phyloP scores from a whole-genome alignment of 1,284 basidiomycete genomes.

The Naganishia sp. region DNA sequence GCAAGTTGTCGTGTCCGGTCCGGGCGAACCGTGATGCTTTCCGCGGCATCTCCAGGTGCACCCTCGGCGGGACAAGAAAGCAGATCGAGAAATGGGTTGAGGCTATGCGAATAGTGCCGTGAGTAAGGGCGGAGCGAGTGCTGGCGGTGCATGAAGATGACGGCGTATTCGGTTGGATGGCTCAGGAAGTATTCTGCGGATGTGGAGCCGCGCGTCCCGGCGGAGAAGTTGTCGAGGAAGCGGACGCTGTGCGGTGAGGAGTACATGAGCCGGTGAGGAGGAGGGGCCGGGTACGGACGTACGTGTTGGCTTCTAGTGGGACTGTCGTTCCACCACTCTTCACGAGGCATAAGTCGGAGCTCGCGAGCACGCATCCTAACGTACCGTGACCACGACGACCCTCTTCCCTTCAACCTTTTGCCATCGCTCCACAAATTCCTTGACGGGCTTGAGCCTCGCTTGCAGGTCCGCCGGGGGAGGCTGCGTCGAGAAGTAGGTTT shows the following conservation, averaged over 20 bases:
- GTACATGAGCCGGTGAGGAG: slow-evolving; percentile 1
- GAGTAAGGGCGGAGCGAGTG: slow-evolving; percentile 97
- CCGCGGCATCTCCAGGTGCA: slow-evolving; percentile 36
- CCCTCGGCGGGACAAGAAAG: slow-evolving; percentile 66
- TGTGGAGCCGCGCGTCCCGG: slow-evolving; percentile 93
- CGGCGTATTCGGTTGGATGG: slow-evolving; percentile 78
- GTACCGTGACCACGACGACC: slow-evolving; percentile 90
- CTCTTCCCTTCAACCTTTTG: slow-evolving; percentile 67
- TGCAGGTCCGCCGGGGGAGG: slow-evolving; percentile 69
- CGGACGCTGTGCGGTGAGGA: slow-evolving; percentile 69
- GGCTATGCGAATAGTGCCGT: slow-evolving; percentile 94
- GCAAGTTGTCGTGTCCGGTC: slow-evolving; percentile 66
- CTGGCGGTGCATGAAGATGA: slow-evolving; percentile 97
- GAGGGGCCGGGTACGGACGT: slow-evolving; percentile 54
- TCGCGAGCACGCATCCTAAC: slow-evolving; percentile 44
- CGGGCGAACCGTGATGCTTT: slow-evolving; percentile 65
- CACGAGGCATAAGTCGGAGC: slow-evolving; percentile 10
- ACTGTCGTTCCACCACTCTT: slow-evolving; percentile 96
- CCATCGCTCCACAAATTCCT: slow-evolving; percentile 67
- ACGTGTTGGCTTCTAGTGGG: slow-evolving; percentile 94
- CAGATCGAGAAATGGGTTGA: slow-evolving; percentile 95
- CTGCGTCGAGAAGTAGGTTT: slow-evolving; percentile 83
- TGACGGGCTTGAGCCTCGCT: slow-evolving; percentile 64
- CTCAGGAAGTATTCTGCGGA: slow-evolving; percentile 95
- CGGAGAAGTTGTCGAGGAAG: slow-evolving; percentile 98